These are phyloP conservation scores for Lecanicillium sp. DNA, from an alignment of 2,329 filamentous ascomycete genomes.

Conservation along the genomic window DNA sequence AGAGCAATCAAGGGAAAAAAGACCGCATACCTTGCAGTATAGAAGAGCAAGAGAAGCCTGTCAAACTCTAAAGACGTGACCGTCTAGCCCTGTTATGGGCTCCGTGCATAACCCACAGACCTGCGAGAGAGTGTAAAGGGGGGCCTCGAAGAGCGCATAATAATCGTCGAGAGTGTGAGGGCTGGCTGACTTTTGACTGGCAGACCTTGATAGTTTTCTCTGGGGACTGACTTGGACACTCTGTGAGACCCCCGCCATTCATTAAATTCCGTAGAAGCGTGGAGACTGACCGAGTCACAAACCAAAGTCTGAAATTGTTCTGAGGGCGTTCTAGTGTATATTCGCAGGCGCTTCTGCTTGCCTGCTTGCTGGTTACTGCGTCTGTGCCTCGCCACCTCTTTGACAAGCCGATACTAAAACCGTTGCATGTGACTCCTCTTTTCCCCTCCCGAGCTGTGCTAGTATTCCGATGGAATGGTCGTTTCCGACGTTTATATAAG, in stretches of 20 bases:
- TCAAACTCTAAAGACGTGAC: constrained; percentile 2
- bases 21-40: too few species aligned
- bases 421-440: neutral
- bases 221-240: neutral
- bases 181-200: too few species aligned
- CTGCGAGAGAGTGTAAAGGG: neutral
- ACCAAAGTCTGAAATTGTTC: neutral
- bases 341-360: neutral
- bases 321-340: neutral
- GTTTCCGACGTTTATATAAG: neutral
- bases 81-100: neutral
- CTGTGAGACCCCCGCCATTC: too few species aligned
- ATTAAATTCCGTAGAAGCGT: neutral
- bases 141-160: neutral
- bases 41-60: neutral
- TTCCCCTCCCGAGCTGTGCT: neutral
- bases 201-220: too few species aligned
- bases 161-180: too few species aligned
- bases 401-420: neutral
- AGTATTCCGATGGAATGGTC: neutral
- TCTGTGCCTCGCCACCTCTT: neutral
- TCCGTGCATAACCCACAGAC: constrained; percentile 8
- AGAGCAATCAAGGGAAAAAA: neutral
- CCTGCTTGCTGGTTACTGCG: neutral
- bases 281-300: neutral